Percentiles rank a stretch among this genome's conserved stretches.
These are phyloP conservation scores for Hemisphaericaspora nanyangensis DNA, from an alignment of 805 yeast genomes.

Conservation along the genomic window DNA sequence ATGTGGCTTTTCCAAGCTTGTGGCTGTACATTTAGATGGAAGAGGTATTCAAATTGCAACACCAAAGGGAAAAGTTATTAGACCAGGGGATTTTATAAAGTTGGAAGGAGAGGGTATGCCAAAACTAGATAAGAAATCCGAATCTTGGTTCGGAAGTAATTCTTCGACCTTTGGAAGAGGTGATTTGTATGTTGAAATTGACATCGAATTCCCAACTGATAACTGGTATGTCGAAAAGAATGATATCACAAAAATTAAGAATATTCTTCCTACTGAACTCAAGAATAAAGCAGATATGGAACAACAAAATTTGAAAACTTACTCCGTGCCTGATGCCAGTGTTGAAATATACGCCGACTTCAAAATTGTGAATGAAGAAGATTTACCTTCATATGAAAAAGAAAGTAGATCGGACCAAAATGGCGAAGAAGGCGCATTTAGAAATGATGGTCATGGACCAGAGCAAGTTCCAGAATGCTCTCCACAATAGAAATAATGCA, in stretches of 20 bases:
- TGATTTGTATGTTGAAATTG: constrained; percentile 65
- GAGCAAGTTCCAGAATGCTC: constrained; percentile 20
- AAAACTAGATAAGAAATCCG: constrained; percentile 22
- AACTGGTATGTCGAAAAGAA: constrained; percentile 77
- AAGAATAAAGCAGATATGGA: constrained; percentile 18
- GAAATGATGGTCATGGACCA: constrained; percentile 1
- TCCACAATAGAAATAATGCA: constrained; percentile 28
- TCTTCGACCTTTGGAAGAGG: constrained; percentile 42
- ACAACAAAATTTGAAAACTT: constrained; percentile 21
- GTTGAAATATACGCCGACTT: constrained; percentile 36
- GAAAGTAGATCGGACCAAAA: background rate
- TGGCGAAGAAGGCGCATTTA: constrained; percentile 5
- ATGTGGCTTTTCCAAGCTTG: constrained; percentile 69
- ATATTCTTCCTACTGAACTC: constrained; percentile 48
- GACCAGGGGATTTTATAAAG: constrained; percentile 68
- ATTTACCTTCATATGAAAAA: constrained; percentile 30
- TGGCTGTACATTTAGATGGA: constrained; percentile 75
- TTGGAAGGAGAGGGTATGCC: constrained; percentile 86
- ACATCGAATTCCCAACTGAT: constrained; percentile 78
- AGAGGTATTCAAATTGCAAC: constrained; percentile 62
- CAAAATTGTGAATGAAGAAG: constrained; percentile 18
- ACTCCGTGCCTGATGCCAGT: constrained; percentile 32
- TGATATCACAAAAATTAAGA: constrained; percentile 53
- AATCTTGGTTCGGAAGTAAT: constrained; percentile 32
- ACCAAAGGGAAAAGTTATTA: constrained; percentile 75